Evolutionary conservation across 352 stramenopile genomes (phyloP), one percentile per base, ranked within the genome.

Genomic region (Globisporangium canariense): DNA sequence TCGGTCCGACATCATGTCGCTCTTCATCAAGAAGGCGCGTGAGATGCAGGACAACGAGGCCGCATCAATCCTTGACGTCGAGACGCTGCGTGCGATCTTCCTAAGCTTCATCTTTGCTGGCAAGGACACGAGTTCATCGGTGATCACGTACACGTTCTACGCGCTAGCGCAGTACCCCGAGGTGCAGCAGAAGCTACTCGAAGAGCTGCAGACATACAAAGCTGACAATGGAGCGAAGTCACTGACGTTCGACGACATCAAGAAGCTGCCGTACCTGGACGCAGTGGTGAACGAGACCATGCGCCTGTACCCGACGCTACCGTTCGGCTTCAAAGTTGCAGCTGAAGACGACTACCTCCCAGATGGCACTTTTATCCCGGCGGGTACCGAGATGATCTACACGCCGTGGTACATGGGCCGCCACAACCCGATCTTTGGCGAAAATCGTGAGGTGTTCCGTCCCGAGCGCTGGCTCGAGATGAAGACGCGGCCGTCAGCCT

Each of bases 381-480:
- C 77, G 16, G 86, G 86, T n/a, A 71, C 71, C 5, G 78, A 85
- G 14, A 34, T 93, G 14, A 74, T 83, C 32, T 94, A 90, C 67
- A 82, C 76, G 52, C 81, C 85, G 38, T 96, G 81, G 72, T 80
- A 67, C 46, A 94, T 94, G 81, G 85, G 82, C 2, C 78, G 84
- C 55, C 66, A 82, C 34, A 62, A 69, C 6, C 54, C 60, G 14
- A 46, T 58, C 5, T 38, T 82, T 16, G 72, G 73, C n/a, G 57
- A 69, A 13, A 71, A 90, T 49, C 69, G 76, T 1, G 57, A 79
- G 0, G 64, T 68, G 25, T 91, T 92, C 53, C 73, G 72, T 8
- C 86, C 86, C 3, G 78, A 91, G 49, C 77, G 86, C 0, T 93
- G 79, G 79, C 66, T 92, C 30, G 79, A 89, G 20, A 79, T 81